Evolutionary conservation across 345 rosid species (phyloP).

Genomic region (Carallia brachiata): DNA sequence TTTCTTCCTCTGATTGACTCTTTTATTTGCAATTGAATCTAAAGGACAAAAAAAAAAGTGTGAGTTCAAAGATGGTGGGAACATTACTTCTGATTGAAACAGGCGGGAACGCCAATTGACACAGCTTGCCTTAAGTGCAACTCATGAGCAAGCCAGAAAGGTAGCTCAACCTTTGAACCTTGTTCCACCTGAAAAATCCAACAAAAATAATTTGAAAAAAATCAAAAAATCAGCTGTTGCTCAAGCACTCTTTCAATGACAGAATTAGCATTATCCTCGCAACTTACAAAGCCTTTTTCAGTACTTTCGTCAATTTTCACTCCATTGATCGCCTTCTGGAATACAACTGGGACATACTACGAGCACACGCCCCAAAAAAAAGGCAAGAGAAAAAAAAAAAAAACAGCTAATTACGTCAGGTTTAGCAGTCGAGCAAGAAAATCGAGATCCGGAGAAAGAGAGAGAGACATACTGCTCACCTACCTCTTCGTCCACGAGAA

Average conservation of each 20-base stretch:
- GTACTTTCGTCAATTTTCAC: conserved; percentile 77
- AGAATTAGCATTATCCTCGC: not conserved
- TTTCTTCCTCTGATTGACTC: not conserved
- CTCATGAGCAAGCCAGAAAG: conserved; percentile 83
- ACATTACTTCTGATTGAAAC: conserved; percentile 72
- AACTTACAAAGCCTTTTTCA: conserved; percentile 59
- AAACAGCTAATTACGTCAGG: not conserved
- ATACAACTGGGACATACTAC: conserved; percentile 62
- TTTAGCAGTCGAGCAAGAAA: not conserved
- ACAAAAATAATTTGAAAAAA: not conserved
- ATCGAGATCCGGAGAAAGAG: not conserved
- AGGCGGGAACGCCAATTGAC: conserved; percentile 57
- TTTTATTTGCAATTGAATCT: no score
- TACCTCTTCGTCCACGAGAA: conserved; percentile 75
- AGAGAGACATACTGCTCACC: not conserved
- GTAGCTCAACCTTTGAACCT: conserved; percentile 75
- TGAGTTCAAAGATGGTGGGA: not conserved
- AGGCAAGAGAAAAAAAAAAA: not conserved
- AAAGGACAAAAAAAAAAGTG: not conserved
- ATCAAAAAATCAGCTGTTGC: not conserved
- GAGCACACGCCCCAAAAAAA: not conserved
- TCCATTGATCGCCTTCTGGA: conserved; percentile 59
- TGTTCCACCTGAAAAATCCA: conserved; percentile 52
- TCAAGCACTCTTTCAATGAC: no score
- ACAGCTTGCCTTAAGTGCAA: conserved; percentile 64